These are phyloP conservation scores for Bidens hawaiensis DNA, from an alignment of 140 eudicot species.

Conservation along the genomic window DNA sequence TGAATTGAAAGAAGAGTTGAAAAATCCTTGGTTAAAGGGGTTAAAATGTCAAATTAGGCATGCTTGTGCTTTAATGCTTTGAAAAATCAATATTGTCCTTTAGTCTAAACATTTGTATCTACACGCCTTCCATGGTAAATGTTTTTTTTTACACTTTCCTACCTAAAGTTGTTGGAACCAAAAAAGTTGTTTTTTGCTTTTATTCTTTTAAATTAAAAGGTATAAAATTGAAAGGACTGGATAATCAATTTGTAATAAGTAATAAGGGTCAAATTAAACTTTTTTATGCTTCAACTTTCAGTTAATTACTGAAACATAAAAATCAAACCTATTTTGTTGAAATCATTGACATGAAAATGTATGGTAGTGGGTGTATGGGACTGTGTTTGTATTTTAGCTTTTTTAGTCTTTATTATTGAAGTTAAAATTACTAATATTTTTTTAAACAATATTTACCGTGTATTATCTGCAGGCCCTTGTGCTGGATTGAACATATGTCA, in stretches of 20 bases:
- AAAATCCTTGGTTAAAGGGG: neutral
- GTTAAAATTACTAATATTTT: neutral
- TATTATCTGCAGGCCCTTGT: conserved; percentile 56
- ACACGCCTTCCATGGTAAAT: neutral
- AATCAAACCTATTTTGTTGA: neutral
- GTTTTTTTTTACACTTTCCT: neutral
- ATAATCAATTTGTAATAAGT: neutral
- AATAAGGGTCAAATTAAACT: neutral
- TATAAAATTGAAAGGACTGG: neutral
- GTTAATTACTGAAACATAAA: neutral
- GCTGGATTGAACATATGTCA: conserved; percentile 96
- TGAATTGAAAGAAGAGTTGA: neutral
- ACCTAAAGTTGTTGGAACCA: neutral
- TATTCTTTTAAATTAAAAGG: neutral
- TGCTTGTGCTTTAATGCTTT: neutral
- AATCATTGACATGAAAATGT: neutral
- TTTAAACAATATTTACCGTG: neutral
- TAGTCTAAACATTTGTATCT: neutral
- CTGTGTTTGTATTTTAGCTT: conserved; percentile 1
- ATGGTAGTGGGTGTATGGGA: neutral
- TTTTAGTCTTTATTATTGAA: neutral
- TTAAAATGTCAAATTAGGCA: neutral
- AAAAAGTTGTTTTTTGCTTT: conserved; percentile 9
- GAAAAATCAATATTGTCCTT: neutral
- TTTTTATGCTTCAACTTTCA: neutral